phyloP scores from a whole-genome alignment of 495 filamentous ascomycete genomes.

The Neurospora sp. region DNA sequence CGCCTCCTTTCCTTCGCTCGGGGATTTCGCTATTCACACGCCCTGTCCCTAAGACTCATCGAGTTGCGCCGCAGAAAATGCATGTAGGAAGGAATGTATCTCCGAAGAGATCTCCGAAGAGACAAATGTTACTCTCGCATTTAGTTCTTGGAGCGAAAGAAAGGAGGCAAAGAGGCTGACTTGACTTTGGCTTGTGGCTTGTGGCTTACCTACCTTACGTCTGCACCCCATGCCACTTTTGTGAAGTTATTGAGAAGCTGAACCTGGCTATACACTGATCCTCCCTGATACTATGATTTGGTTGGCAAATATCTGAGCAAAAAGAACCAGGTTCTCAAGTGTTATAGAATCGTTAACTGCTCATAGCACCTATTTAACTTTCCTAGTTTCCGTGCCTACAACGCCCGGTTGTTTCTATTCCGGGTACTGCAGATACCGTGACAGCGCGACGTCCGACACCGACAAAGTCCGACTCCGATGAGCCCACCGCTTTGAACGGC shows the following conservation, averaged over 20 bases:
- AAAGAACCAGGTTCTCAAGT: too few species aligned
- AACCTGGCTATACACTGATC: neutral
- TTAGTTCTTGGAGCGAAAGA: neutral
- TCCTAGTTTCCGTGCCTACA: neutral
- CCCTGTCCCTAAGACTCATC: neutral
- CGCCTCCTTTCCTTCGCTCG: neutral
- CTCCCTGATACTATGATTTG: neutral
- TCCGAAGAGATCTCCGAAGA: neutral
- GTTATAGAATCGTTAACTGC: neutral
- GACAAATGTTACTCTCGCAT: neutral
- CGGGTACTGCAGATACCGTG: neutral
- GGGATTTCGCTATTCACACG: neutral
- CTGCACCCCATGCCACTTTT: neutral
- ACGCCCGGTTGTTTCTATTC: neutral
- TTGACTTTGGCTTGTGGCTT: neutral
- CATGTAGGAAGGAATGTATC: neutral
- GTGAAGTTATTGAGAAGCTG: neutral
- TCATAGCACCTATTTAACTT: neutral
- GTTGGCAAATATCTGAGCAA: neutral
- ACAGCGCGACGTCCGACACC: neutral
- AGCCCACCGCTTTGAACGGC: neutral
- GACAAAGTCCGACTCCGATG: neutral
- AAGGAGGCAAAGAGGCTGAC: neutral
- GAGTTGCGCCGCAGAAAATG: neutral
- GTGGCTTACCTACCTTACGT: neutral